These are phyloP conservation scores for Penicillium canariense DNA, from an alignment of 495 filamentous ascomycete species.

Conservation along the genomic window DNA sequence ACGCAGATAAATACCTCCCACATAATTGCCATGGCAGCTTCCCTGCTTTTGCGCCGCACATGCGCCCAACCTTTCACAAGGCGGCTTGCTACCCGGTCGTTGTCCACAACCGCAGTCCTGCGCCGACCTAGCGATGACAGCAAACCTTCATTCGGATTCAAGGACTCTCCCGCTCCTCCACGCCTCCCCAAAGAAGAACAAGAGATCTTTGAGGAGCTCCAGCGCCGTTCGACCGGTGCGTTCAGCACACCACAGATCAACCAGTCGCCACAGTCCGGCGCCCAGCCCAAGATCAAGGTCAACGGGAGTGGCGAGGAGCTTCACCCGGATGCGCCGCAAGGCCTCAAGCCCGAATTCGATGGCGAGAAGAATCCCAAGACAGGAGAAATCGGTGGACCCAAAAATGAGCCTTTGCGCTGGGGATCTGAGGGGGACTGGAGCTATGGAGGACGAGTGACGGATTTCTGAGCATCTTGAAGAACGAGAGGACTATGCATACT, in stretches of 20 bases:
- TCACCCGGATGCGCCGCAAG: slow-evolving; percentile 67
- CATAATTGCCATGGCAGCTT: slow-evolving; percentile 15
- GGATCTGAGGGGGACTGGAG: slow-evolving; percentile 83
- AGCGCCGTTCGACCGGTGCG: slow-evolving; percentile 66
- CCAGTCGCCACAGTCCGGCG: slow-evolving; percentile 29
- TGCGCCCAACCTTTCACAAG: slow-evolving; percentile 18
- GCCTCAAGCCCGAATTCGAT: slow-evolving; percentile 87
- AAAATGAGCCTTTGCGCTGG: slow-evolving; percentile 96
- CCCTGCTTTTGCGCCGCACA: slow-evolving; percentile 16
- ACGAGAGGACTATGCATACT: slow-evolving; percentile 12
- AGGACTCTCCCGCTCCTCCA: slow-evolving; percentile 66
- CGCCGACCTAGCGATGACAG: slow-evolving; percentile 26
- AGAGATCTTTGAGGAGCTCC: slow-evolving; percentile 87
- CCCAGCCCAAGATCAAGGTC: slow-evolving; percentile 42
- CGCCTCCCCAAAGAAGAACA: slow-evolving; percentile 85
- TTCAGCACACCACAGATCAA: slow-evolving; percentile 61
- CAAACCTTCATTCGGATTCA: slow-evolving; percentile 39
- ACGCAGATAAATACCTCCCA: slow-evolving; percentile 2
- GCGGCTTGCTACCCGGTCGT: slow-evolving; percentile 28
- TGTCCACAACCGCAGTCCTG: slow-evolving; percentile 34
- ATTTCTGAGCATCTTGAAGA: slow-evolving; percentile 60
- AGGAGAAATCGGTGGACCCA: slow-evolving; percentile 94
- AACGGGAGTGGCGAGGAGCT: slow-evolving; percentile 57
- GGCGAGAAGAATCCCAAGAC: slow-evolving; percentile 91
- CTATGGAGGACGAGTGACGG: slow-evolving; percentile 92